Base-by-base conservation (phyloP, 2,329 filamentous ascomycete species). In the Allantophomopsis lycopodina region DNA sequence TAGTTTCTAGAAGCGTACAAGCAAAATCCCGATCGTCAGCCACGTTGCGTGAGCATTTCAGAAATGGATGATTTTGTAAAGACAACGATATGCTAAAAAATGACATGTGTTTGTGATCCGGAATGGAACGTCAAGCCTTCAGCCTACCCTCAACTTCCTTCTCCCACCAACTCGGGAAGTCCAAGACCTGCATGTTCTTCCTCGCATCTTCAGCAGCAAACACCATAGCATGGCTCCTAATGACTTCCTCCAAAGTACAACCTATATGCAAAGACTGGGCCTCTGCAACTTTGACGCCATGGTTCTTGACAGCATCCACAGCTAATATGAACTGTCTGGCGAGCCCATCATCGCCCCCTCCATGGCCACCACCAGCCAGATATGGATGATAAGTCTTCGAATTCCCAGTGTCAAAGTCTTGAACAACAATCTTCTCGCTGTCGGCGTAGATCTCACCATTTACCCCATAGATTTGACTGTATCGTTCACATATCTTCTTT, bases 201-300 rank as follows among this genome's bases (percentile, higher is more conserved):
- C 89, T 73, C 5, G 89, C 86, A 51, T 94, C 83, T 60, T 96
- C 91, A 0, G 89, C 91, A 17, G 86, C 88, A 64, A 95, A 98
- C 0, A 95, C 89, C 60, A 91, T 73, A 2, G 83, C 88, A 61
- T 96, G 91, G 53, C 86, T 94, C 37, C 82, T 70, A n/a, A 96
- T 70, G 1, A 82, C 76, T 54, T 96, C 91, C 41, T 94, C 85
- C 7, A 94, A 62, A 11, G 80, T 83, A 59, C 85, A 94, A 0
- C 86, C 87, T 18, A 96, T 66, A 54, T 79, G 76, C 52, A 77
- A 66, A 42, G 68, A 66, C 66, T 96, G 89, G 2, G 88, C 88
- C 44, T 71, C 70, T 32, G 69, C 63, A 1, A 83, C 79, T 20
- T 64, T 60, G 73, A 79, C 76, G 0, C 68, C 72, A 43, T 75